Evolutionary conservation across 345 rosid species (phyloP), one percentile per base, ranked within the genome.

Genomic region (rapeseed (Brassica napus)): DNA sequence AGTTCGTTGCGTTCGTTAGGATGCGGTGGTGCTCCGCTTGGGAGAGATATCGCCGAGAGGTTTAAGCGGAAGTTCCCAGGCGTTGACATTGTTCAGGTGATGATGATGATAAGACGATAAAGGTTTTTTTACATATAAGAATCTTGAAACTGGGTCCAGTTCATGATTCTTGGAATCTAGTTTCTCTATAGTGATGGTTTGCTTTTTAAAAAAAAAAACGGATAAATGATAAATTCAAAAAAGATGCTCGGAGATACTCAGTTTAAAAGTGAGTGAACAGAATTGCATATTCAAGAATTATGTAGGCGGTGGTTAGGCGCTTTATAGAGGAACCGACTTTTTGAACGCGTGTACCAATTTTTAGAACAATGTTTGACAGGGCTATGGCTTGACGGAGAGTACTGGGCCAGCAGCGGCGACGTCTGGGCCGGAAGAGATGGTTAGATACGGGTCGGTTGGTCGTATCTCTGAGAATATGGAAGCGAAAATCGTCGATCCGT

Each of bases 341-440:
- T 34, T 34, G 35, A 34, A 6, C 49, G 3, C 1, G 0, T 42
- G 11, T 3, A 11, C 49, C n/a, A 4, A 42, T 42, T 42, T 42
- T 42, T 42, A 34, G 37, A 34, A 34, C 44, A 37, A 8, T 37
- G 49, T 44, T 49, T 32, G 23, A 59, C 23, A 92, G 99, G 99
- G 99, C 37, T 95, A 95, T 86, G 99, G 99, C 57, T 65, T 95
- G 90, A 95, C 99, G 3, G 99, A 95, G 85, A 90, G 88, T 10
- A 57, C 79, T 35, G 99, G 94, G 42, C 90, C 80, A 61, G 94
- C 85, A 0, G 37, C 98, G 1, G 84, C 83, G 55, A 83, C 65
- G 8, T 18, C 74, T 16, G 87, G 85, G 57, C 88, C 91, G 0
- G 92, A 88, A 23, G 98, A 94, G 86, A 26, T 14, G 0, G 62